Conservation (phyloP, 441 rosid genomes). For the Syzygium malaccense region DNA sequence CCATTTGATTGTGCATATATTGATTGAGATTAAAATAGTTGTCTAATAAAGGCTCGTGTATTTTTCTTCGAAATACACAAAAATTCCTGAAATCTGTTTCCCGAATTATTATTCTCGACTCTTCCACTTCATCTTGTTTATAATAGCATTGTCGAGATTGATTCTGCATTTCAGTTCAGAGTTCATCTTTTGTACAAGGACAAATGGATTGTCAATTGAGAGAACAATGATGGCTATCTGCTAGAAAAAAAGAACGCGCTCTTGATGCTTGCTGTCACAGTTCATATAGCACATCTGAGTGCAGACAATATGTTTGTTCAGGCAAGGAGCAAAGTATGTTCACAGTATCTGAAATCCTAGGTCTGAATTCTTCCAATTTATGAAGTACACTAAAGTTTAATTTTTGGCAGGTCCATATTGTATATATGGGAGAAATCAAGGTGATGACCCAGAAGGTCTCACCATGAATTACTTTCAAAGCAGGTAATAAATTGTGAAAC, state of each 20-base stretch:
- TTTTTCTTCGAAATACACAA: no score
- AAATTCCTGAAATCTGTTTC: no score
- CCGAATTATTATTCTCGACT: no score
- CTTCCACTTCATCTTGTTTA: neutral
- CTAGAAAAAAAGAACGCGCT: neutral
- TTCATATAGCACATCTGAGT: slow-evolving; percentile 7
- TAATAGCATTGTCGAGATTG: neutral
- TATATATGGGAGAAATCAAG: slow-evolving; percentile 33
- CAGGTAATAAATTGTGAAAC: slow-evolving; percentile 15
- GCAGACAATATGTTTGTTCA: neutral
- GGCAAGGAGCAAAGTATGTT: slow-evolving; percentile 14
- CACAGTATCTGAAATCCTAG: neutral
- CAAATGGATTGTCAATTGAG: slow-evolving; percentile 2
- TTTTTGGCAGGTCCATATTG: slow-evolving; percentile 28
- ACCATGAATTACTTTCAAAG: slow-evolving; percentile 27
- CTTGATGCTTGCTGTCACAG: slow-evolving; percentile 2
- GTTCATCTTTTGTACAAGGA: neutral
- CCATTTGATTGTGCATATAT: no score
- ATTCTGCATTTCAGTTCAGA: neutral
- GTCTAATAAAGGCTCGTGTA: no score
- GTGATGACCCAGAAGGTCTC: slow-evolving; percentile 24
- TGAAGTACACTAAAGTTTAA: neutral
- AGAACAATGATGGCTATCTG: neutral
- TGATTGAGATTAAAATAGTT: no score
- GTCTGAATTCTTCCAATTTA: no score